Evolutionary conservation across 2,329 filamentous ascomycete genomes (phyloP).

Genomic region (Penicillium sp.): DNA sequence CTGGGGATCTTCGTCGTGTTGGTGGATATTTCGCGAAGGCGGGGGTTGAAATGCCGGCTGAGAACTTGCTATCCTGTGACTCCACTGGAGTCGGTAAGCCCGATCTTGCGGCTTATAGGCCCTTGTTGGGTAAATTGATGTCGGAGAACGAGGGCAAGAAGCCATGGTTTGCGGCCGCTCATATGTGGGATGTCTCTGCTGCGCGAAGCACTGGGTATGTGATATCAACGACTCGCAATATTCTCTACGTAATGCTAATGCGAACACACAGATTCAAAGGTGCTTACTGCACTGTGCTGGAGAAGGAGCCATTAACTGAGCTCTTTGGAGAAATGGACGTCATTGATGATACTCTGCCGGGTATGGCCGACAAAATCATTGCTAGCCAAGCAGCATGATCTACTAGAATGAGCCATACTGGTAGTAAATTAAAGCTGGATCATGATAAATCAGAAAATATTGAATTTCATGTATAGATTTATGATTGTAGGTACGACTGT

Average conservation of each 20-base stretch:
- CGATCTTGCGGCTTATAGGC: slow-evolving; percentile 28
- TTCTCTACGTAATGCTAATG: neutral
- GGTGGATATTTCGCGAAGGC: slow-evolving; percentile 30
- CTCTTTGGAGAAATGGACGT: slow-evolving; percentile 37
- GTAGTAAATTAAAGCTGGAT: too few relatives aligned
- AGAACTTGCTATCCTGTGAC: slow-evolving; percentile 34
- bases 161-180: slow-evolving; percentile 37
- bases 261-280: slow-evolving; percentile 26
- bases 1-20: slow-evolving; percentile 30
- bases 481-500: too few relatives aligned
- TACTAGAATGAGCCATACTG: neutral
- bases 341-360: slow-evolving; percentile 28
- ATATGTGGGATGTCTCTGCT: slow-evolving; percentile 37
- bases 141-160: slow-evolving; percentile 20
- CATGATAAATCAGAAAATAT: too few relatives aligned
- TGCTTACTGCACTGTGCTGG: slow-evolving; percentile 29
- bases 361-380: slow-evolving; percentile 36
- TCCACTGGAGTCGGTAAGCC: slow-evolving; percentile 32
- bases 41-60: slow-evolving; percentile 27
- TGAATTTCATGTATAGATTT: too few relatives aligned
- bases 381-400: slow-evolving; percentile 17
- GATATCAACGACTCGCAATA: neutral
- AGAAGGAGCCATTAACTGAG: slow-evolving; percentile 28
- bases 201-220: slow-evolving; percentile 31
- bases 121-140: slow-evolving; percentile 25